phyloP scores from a whole-genome alignment of 2,329 filamentous ascomycete species.

The Fusarium bulbicola region DNA sequence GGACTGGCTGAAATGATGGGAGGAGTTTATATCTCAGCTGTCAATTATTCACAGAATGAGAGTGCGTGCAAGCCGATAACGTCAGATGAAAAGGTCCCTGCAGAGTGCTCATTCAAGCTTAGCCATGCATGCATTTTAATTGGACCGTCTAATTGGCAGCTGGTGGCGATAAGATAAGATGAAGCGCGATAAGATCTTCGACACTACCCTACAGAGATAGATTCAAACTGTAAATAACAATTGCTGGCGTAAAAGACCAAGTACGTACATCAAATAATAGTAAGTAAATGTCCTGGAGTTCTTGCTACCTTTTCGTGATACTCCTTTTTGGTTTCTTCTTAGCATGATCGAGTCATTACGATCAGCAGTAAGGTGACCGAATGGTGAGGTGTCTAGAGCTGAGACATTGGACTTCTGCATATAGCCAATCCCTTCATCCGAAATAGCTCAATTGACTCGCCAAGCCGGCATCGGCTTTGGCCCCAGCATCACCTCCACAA shows the following conservation, averaged over 20 bases:
- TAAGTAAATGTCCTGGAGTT: rapidly evolving
- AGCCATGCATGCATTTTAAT: not conserved
- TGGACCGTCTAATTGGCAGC: not conserved
- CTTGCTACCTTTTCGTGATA: too few relatives aligned
- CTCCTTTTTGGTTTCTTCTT: too few relatives aligned
- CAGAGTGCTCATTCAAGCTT: not conserved
- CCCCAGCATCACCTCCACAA: not conserved
- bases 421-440: rapidly evolving
- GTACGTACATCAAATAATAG: rapidly evolving
- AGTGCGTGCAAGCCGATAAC: not conserved
- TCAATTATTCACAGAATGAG: not conserved
- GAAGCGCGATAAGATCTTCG: not conserved
- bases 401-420: rapidly evolving
- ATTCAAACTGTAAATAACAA: rapidly evolving
- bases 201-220: not conserved
- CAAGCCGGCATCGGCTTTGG: not conserved
- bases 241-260: rapidly evolving
- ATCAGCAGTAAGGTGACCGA: too few relatives aligned
- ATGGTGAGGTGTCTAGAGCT: too few relatives aligned
- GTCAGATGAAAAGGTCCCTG: not conserved
- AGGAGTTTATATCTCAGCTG: not conserved
- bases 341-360: too few relatives aligned
- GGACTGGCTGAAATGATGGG: not conserved
- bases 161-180: not conserved
- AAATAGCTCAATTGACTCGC: rapidly evolving